Base-by-base conservation (phyloP, 768 basidiomycete species). In the Pisolithus marmoratus region DNA sequence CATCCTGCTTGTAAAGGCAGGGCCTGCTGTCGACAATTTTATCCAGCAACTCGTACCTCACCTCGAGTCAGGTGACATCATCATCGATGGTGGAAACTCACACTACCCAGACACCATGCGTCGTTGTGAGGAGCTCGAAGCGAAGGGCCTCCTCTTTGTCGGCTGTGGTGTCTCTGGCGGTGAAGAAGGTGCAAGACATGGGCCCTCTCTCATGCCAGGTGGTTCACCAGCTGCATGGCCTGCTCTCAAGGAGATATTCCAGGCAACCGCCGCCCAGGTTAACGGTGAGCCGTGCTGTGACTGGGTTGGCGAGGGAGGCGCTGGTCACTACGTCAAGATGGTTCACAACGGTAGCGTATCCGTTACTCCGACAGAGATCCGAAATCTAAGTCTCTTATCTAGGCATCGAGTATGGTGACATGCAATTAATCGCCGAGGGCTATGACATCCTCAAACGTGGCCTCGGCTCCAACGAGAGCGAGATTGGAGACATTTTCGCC, bases 251-350 rank as follows among this genome's bases (percentile, higher is more conserved):
- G 82, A 91, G 56, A 98, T 99, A 65, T 99, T 99, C 87, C 96
- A 99, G 75, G 90, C 90, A 71, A 88, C 95, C 47, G 84, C 96
- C 57, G 96, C 96, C 53, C 93, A 98, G 69, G 90, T 87, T 56
- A 78, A 91, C 50, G 93, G 93, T 56, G 90, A 91, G 61, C 96
- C 96, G 29, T 99, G 96, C 79, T 97, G 95, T 69, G 96, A 99
- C 75, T 99, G 96, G 96, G 95, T 99, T 62, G 96, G 96, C 43
- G 90, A 94, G 72, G 87, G 85, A 55, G 96, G 94, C 54, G 78
- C 90, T 45, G 94, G 93, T 27, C 95, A 98, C 78, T 99, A 98
- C 72, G 95, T 99, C 72, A 99, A 99, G 80, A 98, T 99, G 95
- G 95, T 99, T 56, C 95, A 99, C 77, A 92, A 93, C 53, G 91